Base-by-base conservation (phyloP, 139 green algal species). In the Axilococcus clingmanii region DNA sequence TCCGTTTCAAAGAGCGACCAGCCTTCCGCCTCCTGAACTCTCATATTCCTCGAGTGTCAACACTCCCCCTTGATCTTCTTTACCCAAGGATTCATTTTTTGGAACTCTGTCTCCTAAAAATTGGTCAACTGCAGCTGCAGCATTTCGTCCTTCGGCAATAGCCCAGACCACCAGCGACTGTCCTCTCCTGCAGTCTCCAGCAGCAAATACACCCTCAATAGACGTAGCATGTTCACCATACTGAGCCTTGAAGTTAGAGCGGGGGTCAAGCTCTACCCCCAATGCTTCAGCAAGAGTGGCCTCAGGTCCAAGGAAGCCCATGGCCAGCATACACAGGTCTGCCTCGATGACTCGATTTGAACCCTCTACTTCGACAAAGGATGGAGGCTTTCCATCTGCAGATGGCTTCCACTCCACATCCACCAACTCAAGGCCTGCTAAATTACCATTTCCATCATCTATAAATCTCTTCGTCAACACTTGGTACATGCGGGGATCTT, bases 251-350 rank as follows among this genome's bases (percentile, higher is more conserved):
- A 94, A 96, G 82, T 97, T 97, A 67, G 73, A 86, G 54, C 89
- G 77, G 3, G 66, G 61, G 68, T 97, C 85, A n/a, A 52, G 45
- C 3, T 87, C 74, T 16, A 97, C 27, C 36, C 79, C 78, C 42
- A 97, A 68, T 0, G 65, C 48, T 8, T 81, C 53, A 8, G 80
- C 75, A 34, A 94, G 67, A 2, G 63, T 77, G 31, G 83, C 79
- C 80, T 97, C 89, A 22, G 89, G 89, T 3, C 89, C 89, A 45
- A 94, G 61, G 73, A 97, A 97, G 56, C 89, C 89, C 84, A 97
- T 93, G 23, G 89, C 88, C 57, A 97, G 77, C 48, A 97, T 80
- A 48, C 84, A 81, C 36, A 97, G 32, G 79, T 97, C 90, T 9
- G 78, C 79, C 52, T 93, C 74, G 23, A 97, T 68, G 30, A 68